These are phyloP conservation scores for Cordyceps tenuipes DNA, from an alignment of 2,329 filamentous ascomycete genomes.

Conservation along the genomic window DNA sequence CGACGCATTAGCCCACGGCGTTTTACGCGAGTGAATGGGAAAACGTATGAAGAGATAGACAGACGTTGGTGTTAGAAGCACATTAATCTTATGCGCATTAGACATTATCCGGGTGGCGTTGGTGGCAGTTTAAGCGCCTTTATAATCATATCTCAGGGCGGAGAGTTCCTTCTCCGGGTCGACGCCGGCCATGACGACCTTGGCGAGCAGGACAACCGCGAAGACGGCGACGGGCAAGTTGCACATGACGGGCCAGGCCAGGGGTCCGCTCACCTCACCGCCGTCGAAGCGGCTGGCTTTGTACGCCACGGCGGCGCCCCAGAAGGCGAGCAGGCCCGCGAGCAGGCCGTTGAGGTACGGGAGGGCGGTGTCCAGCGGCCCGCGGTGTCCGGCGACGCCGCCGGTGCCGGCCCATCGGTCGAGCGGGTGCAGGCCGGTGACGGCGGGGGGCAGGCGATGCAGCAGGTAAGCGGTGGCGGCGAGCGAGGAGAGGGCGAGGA, in stretches of 20 bases:
- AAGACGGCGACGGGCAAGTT: constrained; percentile 52
- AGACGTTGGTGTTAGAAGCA: constrained; percentile 11
- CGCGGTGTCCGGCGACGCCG: constrained; percentile 15
- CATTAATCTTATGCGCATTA: constrained; percentile 3
- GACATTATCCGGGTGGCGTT: background rate
- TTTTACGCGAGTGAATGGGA: constrained; percentile 7
- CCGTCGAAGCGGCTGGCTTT: constrained; percentile 16
- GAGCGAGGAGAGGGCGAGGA: constrained; percentile 57
- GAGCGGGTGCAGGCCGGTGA: constrained; percentile 43
- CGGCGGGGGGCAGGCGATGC: constrained; percentile 43
- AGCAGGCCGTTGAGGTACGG: constrained; percentile 53
- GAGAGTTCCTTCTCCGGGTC: constrained; percentile 59
- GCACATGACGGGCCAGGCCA: constrained; percentile 36
- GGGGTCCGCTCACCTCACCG: constrained; percentile 14
- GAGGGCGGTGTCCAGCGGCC: constrained; percentile 49
- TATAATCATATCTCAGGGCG: constrained; percentile 56
- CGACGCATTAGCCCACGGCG: background rate
- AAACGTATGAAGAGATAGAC: constrained; percentile 10
- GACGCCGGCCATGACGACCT: constrained; percentile 58
- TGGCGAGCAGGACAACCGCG: constrained; percentile 49
- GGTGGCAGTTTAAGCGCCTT: constrained; percentile 44
- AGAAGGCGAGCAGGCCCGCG: constrained; percentile 41
- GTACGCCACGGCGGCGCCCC: constrained; percentile 30
- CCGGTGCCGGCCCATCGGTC: constrained; percentile 33
- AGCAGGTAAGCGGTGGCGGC: constrained; percentile 55